Evolutionary conservation across 2,329 filamentous ascomycete genomes (phyloP), one percentile per base, ranked within the genome.

Genomic region (Phaeoacremonium minimum): DNA sequence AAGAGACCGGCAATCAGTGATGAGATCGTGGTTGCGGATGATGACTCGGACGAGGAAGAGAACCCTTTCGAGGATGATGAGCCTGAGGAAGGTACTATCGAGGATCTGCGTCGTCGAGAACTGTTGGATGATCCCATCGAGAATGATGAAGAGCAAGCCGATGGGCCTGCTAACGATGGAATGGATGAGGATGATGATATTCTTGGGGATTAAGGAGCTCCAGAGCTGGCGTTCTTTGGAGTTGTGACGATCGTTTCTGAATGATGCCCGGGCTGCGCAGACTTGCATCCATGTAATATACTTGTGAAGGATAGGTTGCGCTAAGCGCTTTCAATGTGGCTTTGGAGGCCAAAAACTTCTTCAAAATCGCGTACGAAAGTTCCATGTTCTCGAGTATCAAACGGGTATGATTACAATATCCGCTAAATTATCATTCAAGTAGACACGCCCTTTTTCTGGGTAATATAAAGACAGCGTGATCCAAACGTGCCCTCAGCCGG

Each of bases 51-150:
- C 8, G 61, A 60, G 7, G 54, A 57, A 4, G 46, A 52, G 8
- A 57, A 56, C 37, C 67, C 68, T 26, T 61, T 69, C 42, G 67
- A 67, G 16, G 69, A 71, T 17, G 58, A 56, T 0, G 73, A 75
- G 42, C 70, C 66, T 0, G 77, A 78, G 45, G 78, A 81, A 48
- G 78, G 75, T 33, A 77, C 75, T 4, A 60, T 57, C 11, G 78
- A 80, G 50, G 77, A 82, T 47, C 56, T 80, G 19, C 63, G 70
- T 18, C 63, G 69, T 37, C 63, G 73, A 35, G 77, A 75, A 50
- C 54, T 80, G 36, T 45, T 79, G 17, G 63, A 71, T 6, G 72
- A 76, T 37, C 57, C 55, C 5, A 58, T 61, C 26, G 58, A 62
- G 18, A 64, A 68, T 6, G 67, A 66, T 14, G 60, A 63, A 4